Evolutionary conservation across 1,139 yeast species (phyloP).

Genomic region (Debaryomycetaceae sp.): DNA sequence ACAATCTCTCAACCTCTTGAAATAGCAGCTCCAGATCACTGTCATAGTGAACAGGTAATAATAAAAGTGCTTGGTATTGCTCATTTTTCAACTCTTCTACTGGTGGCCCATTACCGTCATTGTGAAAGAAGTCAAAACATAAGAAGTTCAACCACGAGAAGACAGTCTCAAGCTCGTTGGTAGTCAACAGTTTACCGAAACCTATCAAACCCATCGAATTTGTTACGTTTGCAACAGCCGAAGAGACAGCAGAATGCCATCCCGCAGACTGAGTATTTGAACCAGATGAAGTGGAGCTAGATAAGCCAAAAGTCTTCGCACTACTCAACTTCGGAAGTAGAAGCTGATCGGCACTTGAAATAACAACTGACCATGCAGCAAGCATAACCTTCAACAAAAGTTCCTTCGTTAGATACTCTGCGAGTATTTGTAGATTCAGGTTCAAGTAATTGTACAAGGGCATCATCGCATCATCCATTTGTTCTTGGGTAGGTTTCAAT

Average conservation of each 20-base stretch:
- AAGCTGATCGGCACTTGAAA: slow-evolving; percentile 61
- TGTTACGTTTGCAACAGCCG: slow-evolving; percentile 50
- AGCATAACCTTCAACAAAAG: slow-evolving; percentile 67
- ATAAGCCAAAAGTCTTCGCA: slow-evolving; percentile 42
- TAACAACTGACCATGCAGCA: slow-evolving; percentile 70
- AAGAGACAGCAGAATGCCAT: slow-evolving; percentile 51
- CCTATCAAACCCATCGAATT: slow-evolving; percentile 43
- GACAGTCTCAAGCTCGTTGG: slow-evolving; percentile 64
- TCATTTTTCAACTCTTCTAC: slow-evolving; percentile 60
- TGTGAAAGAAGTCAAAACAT: slow-evolving; percentile 71
- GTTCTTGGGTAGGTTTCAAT: slow-evolving; percentile 46
- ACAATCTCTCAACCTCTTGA: slow-evolving; percentile 57
- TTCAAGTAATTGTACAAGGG: slow-evolving; percentile 77
- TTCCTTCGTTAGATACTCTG: slow-evolving; percentile 57
- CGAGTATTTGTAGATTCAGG: slow-evolving; percentile 63
- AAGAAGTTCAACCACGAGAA: slow-evolving; percentile 70
- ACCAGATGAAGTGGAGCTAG: slow-evolving; percentile 14
- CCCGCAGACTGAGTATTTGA: slow-evolving; percentile 15
- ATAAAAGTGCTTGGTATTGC: slow-evolving; percentile 60
- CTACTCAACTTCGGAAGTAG: slow-evolving; percentile 69
- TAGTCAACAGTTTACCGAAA: slow-evolving; percentile 54
- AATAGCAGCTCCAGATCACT: slow-evolving; percentile 47
- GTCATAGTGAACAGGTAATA: slow-evolving; percentile 69
- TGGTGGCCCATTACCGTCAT: slow-evolving; percentile 81
- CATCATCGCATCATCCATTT: slow-evolving; percentile 64